Evolutionary conservation across 352 stramenopile genomes (phyloP).

Genomic region (Pythium phragmitis): DNA sequence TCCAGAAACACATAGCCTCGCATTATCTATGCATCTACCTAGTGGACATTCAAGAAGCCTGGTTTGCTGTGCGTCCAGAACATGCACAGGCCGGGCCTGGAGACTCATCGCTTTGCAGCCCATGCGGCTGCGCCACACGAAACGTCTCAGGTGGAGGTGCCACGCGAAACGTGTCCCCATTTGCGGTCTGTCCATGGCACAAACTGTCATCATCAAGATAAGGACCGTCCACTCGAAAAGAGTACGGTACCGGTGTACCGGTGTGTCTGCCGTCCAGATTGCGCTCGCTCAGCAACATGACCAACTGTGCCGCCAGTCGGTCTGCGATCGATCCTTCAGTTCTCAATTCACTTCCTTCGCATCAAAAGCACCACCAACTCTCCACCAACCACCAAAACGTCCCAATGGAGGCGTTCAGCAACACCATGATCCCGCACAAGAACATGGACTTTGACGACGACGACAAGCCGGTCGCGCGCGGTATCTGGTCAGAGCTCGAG

Average conservation of each 20-base stretch:
- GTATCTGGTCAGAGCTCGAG: constrained; percentile 73
- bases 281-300: neutral
- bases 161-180: neutral
- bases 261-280: neutral
- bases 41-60: too few species aligned
- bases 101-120: constrained; percentile 12
- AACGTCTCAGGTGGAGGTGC: constrained; percentile 14
- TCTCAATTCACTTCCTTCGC: constrained; percentile 17
- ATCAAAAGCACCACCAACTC: neutral
- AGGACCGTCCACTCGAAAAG: neutral
- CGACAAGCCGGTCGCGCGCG: constrained; percentile 44
- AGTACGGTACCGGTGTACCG: neutral
- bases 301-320: neutral
- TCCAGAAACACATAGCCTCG: too few species aligned
- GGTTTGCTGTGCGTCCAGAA: neutral
- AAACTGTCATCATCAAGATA: constrained; percentile 8
- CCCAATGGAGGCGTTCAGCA: constrained; percentile 18
- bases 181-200: constrained; percentile 5
- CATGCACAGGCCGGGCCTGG: neutral
- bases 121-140: constrained; percentile 15
- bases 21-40: too few species aligned
- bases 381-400: neutral
- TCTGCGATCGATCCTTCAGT: constrained; percentile 11
- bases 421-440: constrained; percentile 2
- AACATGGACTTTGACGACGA: constrained; percentile 20